Percentiles rank a stretch among this genome's conserved stretches.
Evolutionary conservation across 495 filamentous ascomycete species (phyloP).

Genomic region (Penicillium tannophilum): DNA sequence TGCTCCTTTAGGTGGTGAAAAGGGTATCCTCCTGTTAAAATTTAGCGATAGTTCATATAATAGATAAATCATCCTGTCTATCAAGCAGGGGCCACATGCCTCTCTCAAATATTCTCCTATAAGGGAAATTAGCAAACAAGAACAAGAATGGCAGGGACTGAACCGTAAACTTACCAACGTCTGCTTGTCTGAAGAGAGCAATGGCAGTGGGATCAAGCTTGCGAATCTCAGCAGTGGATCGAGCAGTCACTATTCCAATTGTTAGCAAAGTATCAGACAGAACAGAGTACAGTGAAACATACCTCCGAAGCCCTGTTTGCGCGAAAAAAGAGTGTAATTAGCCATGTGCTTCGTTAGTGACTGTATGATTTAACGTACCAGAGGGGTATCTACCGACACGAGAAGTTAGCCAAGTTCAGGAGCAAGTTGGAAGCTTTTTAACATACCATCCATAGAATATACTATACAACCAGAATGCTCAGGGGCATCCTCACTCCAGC

Average conservation of each 20-base stretch:
- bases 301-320: constrained; percentile 5
- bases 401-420: background rate
- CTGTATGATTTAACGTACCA: background rate
- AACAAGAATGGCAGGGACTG: background rate
- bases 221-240: constrained; percentile 78
- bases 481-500: constrained; percentile 56
- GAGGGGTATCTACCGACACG: constrained; percentile 3
- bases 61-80: background rate
- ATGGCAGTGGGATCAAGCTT: constrained; percentile 87
- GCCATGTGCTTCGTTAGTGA: background rate
- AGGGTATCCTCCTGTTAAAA: constrained; percentile 49
- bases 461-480: constrained; percentile 14
- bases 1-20: constrained; percentile 43
- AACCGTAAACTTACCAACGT: background rate
- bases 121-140: constrained; percentile 1
- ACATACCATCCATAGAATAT: constrained; percentile 16
- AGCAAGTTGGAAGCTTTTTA: too few species aligned
- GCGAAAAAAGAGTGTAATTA: background rate
- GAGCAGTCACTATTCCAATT: constrained; percentile 65
- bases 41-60: constrained; percentile 16
- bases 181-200: constrained; percentile 59
- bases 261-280: background rate
- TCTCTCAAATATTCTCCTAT: constrained; percentile 85
- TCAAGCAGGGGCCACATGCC: constrained; percentile 29
- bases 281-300: background rate